Conservation (phyloP, 2,329 filamentous ascomycete genomes). For the Onygenales sp. region DNA sequence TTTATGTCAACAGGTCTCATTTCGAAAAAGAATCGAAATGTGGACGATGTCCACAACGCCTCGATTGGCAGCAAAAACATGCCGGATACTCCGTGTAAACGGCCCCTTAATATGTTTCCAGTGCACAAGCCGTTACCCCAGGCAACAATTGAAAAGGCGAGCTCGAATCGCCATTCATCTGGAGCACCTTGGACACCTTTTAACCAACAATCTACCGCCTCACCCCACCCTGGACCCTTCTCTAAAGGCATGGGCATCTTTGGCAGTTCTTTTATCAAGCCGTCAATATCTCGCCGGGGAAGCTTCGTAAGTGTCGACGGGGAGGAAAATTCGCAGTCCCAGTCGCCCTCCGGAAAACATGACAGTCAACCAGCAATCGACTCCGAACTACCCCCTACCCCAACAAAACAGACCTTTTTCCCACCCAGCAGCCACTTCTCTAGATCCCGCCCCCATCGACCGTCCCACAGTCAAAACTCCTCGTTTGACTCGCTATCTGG, state of each 20-base stretch:
- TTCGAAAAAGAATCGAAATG: slow-evolving; percentile 83
- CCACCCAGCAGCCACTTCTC: slow-evolving; percentile 23
- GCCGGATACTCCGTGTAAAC: slow-evolving; percentile 95
- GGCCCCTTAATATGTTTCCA: slow-evolving; percentile 60
- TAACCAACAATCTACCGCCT: slow-evolving; percentile 43
- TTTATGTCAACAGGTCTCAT: slow-evolving; percentile 93
- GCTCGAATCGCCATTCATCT: slow-evolving; percentile 62
- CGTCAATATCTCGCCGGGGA: slow-evolving; percentile 44
- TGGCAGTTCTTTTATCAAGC: slow-evolving; percentile 44
- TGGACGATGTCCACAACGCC: slow-evolving; percentile 51
- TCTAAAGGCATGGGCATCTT: slow-evolving; percentile 54
- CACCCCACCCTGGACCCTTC: slow-evolving; percentile 55
- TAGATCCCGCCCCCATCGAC: slow-evolving; percentile 14
- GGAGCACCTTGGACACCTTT: slow-evolving; percentile 75
- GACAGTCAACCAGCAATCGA: slow-evolving; percentile 53
- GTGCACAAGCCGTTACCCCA: slow-evolving; percentile 47
- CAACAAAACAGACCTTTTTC: slow-evolving; percentile 57
- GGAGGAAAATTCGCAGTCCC: slow-evolving; percentile 56
- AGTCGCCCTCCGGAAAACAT: slow-evolving; percentile 45
- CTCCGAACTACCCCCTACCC: slow-evolving; percentile 78
- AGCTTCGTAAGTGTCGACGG: slow-evolving; percentile 77
- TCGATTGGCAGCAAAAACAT: slow-evolving; percentile 54
- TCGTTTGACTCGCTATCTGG: slow-evolving; percentile 27
- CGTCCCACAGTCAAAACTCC: slow-evolving; percentile 22
- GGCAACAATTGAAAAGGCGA: slow-evolving; percentile 52